phyloP scores from a whole-genome alignment of 768 basidiomycete genomes.

The Termitomyces sp. region DNA sequence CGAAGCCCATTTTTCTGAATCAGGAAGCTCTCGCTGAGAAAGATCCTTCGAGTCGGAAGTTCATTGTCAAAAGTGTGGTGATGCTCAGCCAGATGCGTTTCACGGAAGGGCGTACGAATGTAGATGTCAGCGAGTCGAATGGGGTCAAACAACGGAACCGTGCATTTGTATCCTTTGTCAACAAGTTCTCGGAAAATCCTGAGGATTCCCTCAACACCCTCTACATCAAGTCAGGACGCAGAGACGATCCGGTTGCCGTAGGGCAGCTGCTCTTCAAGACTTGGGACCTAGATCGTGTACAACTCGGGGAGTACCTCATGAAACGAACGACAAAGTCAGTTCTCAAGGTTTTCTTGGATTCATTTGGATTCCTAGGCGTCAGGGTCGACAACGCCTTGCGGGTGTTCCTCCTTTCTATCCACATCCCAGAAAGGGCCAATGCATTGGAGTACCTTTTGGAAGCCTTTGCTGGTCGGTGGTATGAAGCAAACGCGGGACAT shows the following conservation, averaged over 20 bases:
- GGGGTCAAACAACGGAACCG: slow-evolving; percentile 48
- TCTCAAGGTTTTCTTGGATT: slow-evolving; percentile 81
- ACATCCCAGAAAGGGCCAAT: slow-evolving; percentile 41
- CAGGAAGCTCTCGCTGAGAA: slow-evolving; percentile 61
- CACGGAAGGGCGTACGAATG: slow-evolving; percentile 64
- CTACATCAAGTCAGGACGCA: slow-evolving; percentile 54
- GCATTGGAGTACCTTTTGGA: slow-evolving; percentile 73
- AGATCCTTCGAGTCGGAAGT: slow-evolving; percentile 71
- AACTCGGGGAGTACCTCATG: slow-evolving; percentile 82
- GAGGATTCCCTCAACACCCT: slow-evolving; percentile 73
- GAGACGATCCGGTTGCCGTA: slow-evolving; percentile 69
- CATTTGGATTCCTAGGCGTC: slow-evolving; percentile 80
- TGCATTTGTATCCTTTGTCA: slow-evolving; percentile 67
- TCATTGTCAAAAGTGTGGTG: slow-evolving; percentile 87
- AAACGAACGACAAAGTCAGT: slow-evolving; percentile 69
- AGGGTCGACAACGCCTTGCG: slow-evolving; percentile 88
- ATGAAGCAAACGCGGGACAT: slow-evolving; percentile 77
- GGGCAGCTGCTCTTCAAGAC: slow-evolving; percentile 80
- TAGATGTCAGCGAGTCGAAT: slow-evolving; percentile 34
- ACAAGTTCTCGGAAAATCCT: slow-evolving; percentile 79
- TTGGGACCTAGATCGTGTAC: slow-evolving; percentile 75
- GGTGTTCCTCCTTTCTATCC: slow-evolving; percentile 80
- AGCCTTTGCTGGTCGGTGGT: slow-evolving; percentile 86
- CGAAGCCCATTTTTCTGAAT: slow-evolving; percentile 81
- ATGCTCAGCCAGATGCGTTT: slow-evolving; percentile 68